Evolutionary conservation across 352 stramenopile genomes (phyloP).

Genomic region (Phytophthora pseudosyringae): DNA sequence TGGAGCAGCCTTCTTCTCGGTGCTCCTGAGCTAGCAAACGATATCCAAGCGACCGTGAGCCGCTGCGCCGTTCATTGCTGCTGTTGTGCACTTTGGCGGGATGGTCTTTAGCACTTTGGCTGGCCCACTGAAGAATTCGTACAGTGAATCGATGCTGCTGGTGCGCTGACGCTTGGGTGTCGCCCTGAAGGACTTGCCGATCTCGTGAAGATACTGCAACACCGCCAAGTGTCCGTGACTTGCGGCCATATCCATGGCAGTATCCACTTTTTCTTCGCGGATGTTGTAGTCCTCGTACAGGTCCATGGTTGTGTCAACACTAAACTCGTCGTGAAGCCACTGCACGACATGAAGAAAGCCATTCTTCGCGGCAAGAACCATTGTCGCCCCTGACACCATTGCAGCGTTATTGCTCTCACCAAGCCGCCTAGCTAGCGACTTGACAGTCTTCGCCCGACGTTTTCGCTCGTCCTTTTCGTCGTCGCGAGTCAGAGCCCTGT

Average conservation of each 20-base stretch:
- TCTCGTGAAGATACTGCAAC: slow-evolving; percentile 22
- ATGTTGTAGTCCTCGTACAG: slow-evolving; percentile 30
- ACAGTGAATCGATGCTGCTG: not conserved
- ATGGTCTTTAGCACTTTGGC: not conserved
- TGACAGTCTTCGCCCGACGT: too few species aligned
- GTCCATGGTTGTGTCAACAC: not conserved
- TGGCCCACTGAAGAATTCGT: not conserved
- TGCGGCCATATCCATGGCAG: slow-evolving; percentile 22
- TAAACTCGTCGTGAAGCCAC: slow-evolving; percentile 27
- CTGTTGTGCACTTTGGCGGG: slow-evolving; percentile 25
- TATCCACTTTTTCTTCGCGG: not conserved
- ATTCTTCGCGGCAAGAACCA: slow-evolving; percentile 11
- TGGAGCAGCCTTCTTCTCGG: slow-evolving; percentile 23
- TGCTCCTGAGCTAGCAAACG: slow-evolving; percentile 25
- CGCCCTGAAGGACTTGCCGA: too few species aligned
- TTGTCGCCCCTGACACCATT: too few species aligned
- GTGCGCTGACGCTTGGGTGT: not conserved
- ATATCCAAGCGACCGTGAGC: slow-evolving; percentile 27
- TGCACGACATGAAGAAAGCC: slow-evolving; percentile 19
- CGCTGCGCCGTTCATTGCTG: slow-evolving; percentile 30
- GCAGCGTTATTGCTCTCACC: too few species aligned
- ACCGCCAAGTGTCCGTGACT: slow-evolving; percentile 18
- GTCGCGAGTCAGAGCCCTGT: slow-evolving; percentile 3
- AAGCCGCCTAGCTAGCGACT: too few species aligned
- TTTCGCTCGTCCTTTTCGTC: slow-evolving; percentile 1